Conservation (phyloP, 805 yeast genomes). For the Zygosaccharomyces pseudorouxii region DNA sequence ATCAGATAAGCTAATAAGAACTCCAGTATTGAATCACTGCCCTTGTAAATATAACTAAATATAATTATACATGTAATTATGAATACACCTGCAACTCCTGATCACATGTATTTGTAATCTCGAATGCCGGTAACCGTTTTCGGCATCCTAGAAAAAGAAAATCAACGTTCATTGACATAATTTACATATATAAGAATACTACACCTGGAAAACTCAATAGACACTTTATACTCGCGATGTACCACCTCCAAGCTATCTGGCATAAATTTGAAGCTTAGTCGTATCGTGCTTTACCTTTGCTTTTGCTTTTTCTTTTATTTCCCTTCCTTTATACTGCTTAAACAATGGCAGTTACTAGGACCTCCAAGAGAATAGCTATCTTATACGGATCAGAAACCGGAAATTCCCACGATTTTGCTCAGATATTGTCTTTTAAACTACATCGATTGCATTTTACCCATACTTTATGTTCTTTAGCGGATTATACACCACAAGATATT, state of each 20-base stretch:
- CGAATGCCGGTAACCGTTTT: slow-evolving; percentile 2
- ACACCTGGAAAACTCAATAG: neutral
- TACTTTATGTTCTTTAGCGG: slow-evolving; percentile 53
- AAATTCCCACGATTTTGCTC: slow-evolving; percentile 81
- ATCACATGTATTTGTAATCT: neutral
- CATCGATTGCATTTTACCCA: slow-evolving; percentile 48
- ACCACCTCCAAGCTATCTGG: neutral
- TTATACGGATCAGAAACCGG: slow-evolving; percentile 93
- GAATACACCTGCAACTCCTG: neutral
- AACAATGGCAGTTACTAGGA: slow-evolving; percentile 9
- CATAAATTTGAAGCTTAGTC: too few relatives aligned
- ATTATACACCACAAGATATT: slow-evolving; percentile 52
- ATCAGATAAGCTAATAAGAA: slow-evolving; percentile 38
- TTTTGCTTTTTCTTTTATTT: neutral
- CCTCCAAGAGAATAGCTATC: slow-evolving; percentile 45
- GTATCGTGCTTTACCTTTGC: neutral
- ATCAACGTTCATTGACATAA: neutral
- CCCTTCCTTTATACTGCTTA: neutral
- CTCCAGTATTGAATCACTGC: neutral
- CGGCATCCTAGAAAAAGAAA: slow-evolving; percentile 1
- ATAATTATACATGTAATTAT: neutral
- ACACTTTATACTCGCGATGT: neutral
- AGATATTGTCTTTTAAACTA: slow-evolving; percentile 51
- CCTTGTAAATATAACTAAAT: neutral
- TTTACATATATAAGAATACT: neutral